Evolutionary conservation across 2,329 filamentous ascomycete genomes (phyloP), one percentile per base, ranked within the genome.

Genomic region (Colletotrichum spinosum): DNA sequence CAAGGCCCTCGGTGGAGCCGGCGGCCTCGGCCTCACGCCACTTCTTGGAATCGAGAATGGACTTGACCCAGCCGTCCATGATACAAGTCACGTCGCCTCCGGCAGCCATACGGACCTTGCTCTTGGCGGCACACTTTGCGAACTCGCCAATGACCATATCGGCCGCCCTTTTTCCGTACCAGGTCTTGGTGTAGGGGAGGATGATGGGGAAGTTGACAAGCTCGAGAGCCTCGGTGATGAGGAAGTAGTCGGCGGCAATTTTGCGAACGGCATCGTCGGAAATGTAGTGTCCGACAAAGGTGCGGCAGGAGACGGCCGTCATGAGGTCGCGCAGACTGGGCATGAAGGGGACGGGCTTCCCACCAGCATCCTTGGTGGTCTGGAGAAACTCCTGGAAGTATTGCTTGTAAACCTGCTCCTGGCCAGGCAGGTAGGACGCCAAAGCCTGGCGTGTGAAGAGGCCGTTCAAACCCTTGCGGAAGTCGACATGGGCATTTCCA

Each of bases 181-280:
- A 98, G 6, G 94, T 94, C 84, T 94, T 95, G 76, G 94, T 97
- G 84, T 88, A 98, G 44, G 95, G 95, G 45, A 98, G 80, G 76
- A 98, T 97, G 80, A 98, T 92, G 65, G 96, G 95, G 84, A 98
- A 97, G 84, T 98, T 98, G 84, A 99, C 96, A 51, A 98, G 87
- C 80, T 99, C 96, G 71, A 98, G 88, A 25, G 96, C 96, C 63
- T 92, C 95, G 12, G 96, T 98, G 76, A 98, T 97, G 69, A 95
- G 88, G 80, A 97, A 98, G 83, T 97, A 99, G 80, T 98, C 94
- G 79, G 97, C 92, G 67, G 95, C 92, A 69, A 98, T 96, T 84
- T 92, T 94, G 86, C 97, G 95, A 74, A 98, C 90, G 53, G 92
- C 89, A 76, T 93, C 92, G 65, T 97, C 92, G 50, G 91, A 90